phyloP scores from a whole-genome alignment of 345 rosid genomes.

The Dipteronia dyeriana region DNA sequence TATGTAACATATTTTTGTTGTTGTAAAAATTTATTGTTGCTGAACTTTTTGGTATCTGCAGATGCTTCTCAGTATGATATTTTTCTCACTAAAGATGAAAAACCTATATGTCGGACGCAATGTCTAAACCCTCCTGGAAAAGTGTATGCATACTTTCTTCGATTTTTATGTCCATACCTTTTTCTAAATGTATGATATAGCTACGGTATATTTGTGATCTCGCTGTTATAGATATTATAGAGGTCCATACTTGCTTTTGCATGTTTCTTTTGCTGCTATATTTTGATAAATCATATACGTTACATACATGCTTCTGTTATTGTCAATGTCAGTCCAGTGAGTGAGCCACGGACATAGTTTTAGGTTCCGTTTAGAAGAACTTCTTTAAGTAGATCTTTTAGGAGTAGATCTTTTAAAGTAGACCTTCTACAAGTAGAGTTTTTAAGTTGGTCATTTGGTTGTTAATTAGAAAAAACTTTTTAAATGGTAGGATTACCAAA shows the following conservation, averaged over 20 bases:
- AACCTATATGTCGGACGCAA: constrained; percentile 28
- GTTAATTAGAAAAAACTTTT: no score
- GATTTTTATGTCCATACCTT: not conserved
- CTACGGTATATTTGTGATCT: not conserved
- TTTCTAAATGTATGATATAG: not conserved
- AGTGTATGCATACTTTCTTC: constrained; percentile 21
- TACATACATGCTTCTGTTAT: not conserved
- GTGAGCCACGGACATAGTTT: not conserved
- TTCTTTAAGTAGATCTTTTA: no score
- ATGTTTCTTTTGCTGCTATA: not conserved
- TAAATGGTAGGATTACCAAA: no score
- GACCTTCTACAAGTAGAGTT: no score
- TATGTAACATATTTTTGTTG: not conserved
- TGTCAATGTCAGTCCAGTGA: not conserved
- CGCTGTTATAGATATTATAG: not conserved
- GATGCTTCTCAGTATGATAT: constrained; percentile 9
- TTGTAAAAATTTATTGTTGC: not conserved
- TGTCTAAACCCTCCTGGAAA: constrained; percentile 30
- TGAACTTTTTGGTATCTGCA: constrained; percentile 8
- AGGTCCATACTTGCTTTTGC: not conserved
- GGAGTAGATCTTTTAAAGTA: no score
- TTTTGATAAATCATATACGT: not conserved
- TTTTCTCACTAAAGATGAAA: constrained; percentile 29
- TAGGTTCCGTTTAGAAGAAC: no score
- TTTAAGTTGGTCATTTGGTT: no score